Conservation (phyloP, 1,284 basidiomycete genomes). For the Xerocomus tenax region DNA sequence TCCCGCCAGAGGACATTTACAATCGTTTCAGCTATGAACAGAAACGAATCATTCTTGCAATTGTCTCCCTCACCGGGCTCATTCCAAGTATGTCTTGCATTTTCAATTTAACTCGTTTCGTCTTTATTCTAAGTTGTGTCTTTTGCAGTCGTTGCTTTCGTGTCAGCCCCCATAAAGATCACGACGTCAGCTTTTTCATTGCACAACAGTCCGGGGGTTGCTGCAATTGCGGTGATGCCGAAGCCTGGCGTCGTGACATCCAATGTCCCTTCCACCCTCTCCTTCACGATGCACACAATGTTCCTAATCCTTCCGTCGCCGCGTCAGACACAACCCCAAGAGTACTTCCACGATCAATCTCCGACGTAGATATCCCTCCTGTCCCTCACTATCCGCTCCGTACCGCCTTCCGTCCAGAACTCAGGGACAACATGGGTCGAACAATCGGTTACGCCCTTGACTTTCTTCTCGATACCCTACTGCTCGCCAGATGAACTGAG, state of each 20-base stretch:
- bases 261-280: constrained; percentile 65
- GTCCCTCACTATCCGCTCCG: constrained; percentile 53
- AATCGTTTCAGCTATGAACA: constrained; percentile 32
- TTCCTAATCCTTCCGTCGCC: constrained; percentile 9
- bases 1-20: constrained; percentile 26
- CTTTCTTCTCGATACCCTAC: constrained; percentile 80
- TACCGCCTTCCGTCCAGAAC: constrained; percentile 49
- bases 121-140: constrained; percentile 57
- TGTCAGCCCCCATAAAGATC: constrained; percentile 70
- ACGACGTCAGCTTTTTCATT: constrained; percentile 87
- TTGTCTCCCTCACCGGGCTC: constrained; percentile 32
- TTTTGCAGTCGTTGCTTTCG: constrained; percentile 84
- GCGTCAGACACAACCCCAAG: constrained; percentile 31
- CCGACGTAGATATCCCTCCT: constrained; percentile 46
- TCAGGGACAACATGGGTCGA: constrained; percentile 63
- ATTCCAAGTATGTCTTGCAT: constrained; percentile 18
- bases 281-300: constrained; percentile 9
- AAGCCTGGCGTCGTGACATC: constrained; percentile 69
- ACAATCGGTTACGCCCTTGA: constrained; percentile 75
- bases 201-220: constrained; percentile 85
- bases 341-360: constrained; percentile 27
- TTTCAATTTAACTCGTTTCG: not conserved
- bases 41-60: constrained; percentile 36
- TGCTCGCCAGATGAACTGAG: constrained; percentile 74
- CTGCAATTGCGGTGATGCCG: constrained; percentile 86